Evolutionary conservation across 345 rosid species (phyloP), one percentile per base, ranked within the genome.

Genomic region (Eucalyptus lansdowneana): DNA sequence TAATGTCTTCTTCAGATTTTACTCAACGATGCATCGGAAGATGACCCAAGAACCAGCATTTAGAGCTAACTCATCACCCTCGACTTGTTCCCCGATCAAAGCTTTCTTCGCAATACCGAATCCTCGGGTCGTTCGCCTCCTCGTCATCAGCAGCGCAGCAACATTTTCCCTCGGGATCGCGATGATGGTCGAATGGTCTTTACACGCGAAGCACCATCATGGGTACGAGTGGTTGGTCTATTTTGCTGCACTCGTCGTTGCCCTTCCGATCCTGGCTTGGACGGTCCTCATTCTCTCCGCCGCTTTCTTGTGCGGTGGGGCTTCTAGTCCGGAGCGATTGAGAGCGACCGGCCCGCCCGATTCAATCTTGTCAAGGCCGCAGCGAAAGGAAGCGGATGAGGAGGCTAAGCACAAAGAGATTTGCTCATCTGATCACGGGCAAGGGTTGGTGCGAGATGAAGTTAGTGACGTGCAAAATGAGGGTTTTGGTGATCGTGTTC

Each of bases 351-450:
- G 81, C 40, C 0, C 7, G 44, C 2, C 81, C 25, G 5, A 5
- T 37, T 34, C 81, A 5, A 37, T 72, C 81, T 19, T 42, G 9
- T 10, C 45, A 19, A 37, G 81, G 81, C 81, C 81, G 5, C 81
- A 42, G 44, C 13, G 22, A 0, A 0, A 17, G 44, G 44, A 0
- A 0, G 8, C 0, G 25, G 81, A 17, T 11, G 45, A 34, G 81
- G 44, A 34, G 81, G 81, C 21, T 0, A 19, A 37, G 81, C 81
- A 34, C 4, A 2, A 5, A 72, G 81, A 34, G 44, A 72, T 72
- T 19, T 72, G 81, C 81, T 19, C 81, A 9, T 5, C 45, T 72
- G 81, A 72, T 72, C 25, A 17, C 0, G 44, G 1, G 81, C 81
- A 19, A 19, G 25, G 81, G 8, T 3, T 34, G 21, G 25, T 3